Base-by-base conservation (phyloP, 2,329 filamentous ascomycete genomes). In the Nigrograna mackinnonii region DNA sequence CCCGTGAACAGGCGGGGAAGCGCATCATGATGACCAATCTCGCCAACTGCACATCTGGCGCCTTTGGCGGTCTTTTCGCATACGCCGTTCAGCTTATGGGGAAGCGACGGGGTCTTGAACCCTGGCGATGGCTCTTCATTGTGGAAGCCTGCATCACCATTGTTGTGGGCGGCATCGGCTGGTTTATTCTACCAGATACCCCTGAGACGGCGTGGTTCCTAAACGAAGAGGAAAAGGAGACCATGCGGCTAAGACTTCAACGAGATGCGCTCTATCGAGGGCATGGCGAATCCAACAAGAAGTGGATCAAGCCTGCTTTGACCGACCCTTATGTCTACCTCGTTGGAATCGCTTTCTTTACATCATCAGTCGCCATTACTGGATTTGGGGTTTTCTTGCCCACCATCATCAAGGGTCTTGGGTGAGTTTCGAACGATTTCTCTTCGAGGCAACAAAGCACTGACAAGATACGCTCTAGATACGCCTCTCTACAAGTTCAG, bases 91-190 rank as follows among this genome's bases (percentile, higher is more conserved):
- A 60, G 19, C 59, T 50, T 3, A 63, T 66, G 50, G 37, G 37
- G 6, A 31, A 14, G 18, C 37, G 37, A 5, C 14, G 52, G 12
- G 49, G 57, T 1, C 43, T 61, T 3, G 47, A 57, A 31, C 41
- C 57, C 18, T 73, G 69, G 69, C 41, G 65, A 30, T 44, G 38
- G 41, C 45, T 48, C 21, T 48, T 48, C 37, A 45, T 48, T 22
- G 31, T 48, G n/a, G 5, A 88, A 66, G 84, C 84, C 6, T 61
- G 83, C 6, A 83, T 84, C 1, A 80, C 78, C 6, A 60, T 84
- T 7, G 50, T 79, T 9, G 72, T 82, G 4, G 78, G 80, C 0
- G 57, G 78, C 2, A 52, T 82, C 3, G 74, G 78, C 1, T 87
- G 73, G 60, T 79, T 79, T 54, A 73, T 72, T 41, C 66, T 82